Evolutionary conservation across 1,139 yeast genomes (phyloP), one percentile per base, ranked within the genome.

Genomic region (Candida anutae): DNA sequence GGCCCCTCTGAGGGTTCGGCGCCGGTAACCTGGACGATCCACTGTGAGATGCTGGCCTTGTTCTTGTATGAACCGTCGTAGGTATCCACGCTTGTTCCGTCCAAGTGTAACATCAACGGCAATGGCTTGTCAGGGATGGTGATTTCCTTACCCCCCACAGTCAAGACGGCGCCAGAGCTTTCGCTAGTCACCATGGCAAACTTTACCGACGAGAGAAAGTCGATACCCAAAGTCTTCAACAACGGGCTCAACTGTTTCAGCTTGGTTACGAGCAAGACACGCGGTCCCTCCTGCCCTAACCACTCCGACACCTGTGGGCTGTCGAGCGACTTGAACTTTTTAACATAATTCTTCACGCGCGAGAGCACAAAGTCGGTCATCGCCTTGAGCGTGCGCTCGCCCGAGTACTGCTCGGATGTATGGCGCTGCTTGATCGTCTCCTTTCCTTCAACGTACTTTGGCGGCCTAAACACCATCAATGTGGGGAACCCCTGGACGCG

Each of bases 401-500:
- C 95, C 19, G 53, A 57, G 48, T 81, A 88, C 3, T 62, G 58
- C 46, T 83, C 95, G 10, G 71, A 59, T 1, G 74, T 74, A 47
- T 77, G 85, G 16, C 52, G 58, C 16, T 46, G 37, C 18, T 31
- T 32, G 21, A 49, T 58, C 18, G 46, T 37, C 21, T 34, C 34
- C 30, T 53, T 40, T 13, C 45, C 41, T 28, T 36, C 39, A 28
- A 62, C 59, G 28, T 67, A 54, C 45, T 79, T 80, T n/a, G 87
- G 83, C 2, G 96, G 93, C 46, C 90, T 70, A 55, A 81, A 85
- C 4, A 80, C 79, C 60, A 79, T 61, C 27, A 88, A 49, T 0
- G 95, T 80, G 4, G 97, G 97, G 51, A 70, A 87, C 1, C 95
- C 93, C 40, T 74, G 62, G 25, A 88, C 60, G 28, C 69, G 64